These are phyloP conservation scores for Nemania abortiva DNA, from an alignment of 2,329 filamentous ascomycete genomes.

Conservation along the genomic window DNA sequence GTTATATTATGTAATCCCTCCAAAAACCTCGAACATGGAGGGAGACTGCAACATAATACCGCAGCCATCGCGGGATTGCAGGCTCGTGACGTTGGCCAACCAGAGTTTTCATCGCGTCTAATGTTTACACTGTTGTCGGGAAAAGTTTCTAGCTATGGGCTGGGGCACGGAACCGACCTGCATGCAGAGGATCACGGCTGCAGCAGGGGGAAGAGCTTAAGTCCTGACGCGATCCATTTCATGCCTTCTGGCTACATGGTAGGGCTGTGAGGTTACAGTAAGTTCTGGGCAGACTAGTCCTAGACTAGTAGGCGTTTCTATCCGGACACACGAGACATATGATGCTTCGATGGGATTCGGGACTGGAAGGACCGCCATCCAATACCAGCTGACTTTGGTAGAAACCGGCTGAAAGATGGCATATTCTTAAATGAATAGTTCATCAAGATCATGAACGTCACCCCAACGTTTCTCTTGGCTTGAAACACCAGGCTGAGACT, in stretches of 20 bases:
- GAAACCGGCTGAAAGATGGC: conserved; percentile 8
- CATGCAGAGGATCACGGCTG: conserved; percentile 30
- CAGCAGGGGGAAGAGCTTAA: conserved; percentile 8
- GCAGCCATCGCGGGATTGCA: conserved; percentile 24
- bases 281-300: background rate
- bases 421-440: conserved; percentile 1
- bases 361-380: conserved; percentile 1
- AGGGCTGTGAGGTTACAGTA: conserved; percentile 30
- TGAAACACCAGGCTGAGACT: background rate
- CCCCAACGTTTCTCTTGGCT: background rate
- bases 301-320: conserved; percentile 11
- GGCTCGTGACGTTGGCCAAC: conserved; percentile 23
- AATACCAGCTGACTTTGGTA: conserved; percentile 4
- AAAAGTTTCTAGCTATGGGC: conserved; percentile 7
- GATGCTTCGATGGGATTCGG: conserved; percentile 12
- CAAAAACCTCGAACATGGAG: conserved; percentile 5
- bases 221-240: conserved; percentile 17
- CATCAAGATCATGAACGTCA: conserved; percentile 6
- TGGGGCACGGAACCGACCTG: conserved; percentile 26
- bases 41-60: conserved; percentile 15
- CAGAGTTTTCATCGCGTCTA: background rate
- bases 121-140: conserved; percentile 22
- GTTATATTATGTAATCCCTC: conserved; percentile 21
- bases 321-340: conserved; percentile 26
- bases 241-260: conserved; percentile 26